Evolutionary conservation across 1,284 basidiomycete species (phyloP), one percentile per base, ranked within the genome.

Genomic region (Rhodotorula sp.): DNA sequence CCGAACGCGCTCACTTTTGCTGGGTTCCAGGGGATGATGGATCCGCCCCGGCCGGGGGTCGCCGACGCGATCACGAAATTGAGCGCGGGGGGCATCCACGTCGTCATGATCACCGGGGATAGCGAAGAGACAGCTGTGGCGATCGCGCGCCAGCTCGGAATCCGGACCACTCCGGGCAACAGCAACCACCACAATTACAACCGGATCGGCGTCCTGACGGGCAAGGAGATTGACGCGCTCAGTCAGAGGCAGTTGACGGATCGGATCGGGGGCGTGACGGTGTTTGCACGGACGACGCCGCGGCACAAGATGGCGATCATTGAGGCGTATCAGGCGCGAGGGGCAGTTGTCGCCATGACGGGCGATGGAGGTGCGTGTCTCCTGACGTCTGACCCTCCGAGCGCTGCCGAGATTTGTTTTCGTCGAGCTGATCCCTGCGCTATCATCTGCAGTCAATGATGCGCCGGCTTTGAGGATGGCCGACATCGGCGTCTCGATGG

Each of bases 21-120:
- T 5, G 95, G 95, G 1, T 93, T 97, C 82, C 89, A 93, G 79
- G 94, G 92, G 5, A 98, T 98, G 93, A 85, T 91, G 70, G 95
- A 98, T 80, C 95, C 95, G 4, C 95, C 95, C 0, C 85, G 95
- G 58, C 89, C 90, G 75, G 95, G 94, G 34, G 94, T 98, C n/a
- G 89, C 89, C 3, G 90, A 93, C 76, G 89, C 95, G 15, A 90
- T 98, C 72, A 85, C 85, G 45, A 82, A 90, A 34, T 84, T 98
- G 38, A 91, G 93, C 78, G 83, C 85, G 23, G 93, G 91, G 23
- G 92, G 95, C 12, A 90, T 99, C 50, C 93, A 95, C 78, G 89
- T 98, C 19, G 90, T 98, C 56, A 98, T 99, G 95, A 97, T 98
- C 80, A 98, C 95, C 0, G 95, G 95, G 21, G 95, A 98, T 79